phyloP scores from a whole-genome alignment of 768 basidiomycete species.

The Arthromyces matolae region DNA sequence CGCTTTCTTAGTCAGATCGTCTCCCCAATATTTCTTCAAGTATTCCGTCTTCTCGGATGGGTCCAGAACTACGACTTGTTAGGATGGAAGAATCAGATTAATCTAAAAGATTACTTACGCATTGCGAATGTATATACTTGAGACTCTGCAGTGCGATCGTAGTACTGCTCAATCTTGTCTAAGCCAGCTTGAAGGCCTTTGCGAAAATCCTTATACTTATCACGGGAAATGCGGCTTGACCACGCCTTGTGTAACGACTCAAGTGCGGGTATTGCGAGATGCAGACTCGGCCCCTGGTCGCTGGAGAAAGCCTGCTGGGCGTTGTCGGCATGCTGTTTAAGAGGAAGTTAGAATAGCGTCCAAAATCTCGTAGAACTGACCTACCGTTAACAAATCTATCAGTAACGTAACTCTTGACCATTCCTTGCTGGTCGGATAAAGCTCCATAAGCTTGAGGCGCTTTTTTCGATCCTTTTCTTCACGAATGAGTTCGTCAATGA shows the following conservation, averaged over 20 bases:
- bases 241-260: conserved; percentile 1
- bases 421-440: neutral
- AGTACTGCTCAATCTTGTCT: conserved; percentile 31
- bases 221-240: neutral
- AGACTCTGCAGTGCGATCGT: conserved; percentile 27
- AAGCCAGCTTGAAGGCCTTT: conserved; percentile 23
- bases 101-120: conserved; percentile 17
- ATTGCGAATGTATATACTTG: conserved; percentile 31
- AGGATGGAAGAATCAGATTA: too few relatives aligned
- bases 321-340: too few relatives aligned
- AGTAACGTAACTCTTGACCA: too few relatives aligned
- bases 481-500: conserved; percentile 20
- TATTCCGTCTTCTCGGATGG: conserved; percentile 20
- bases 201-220: neutral
- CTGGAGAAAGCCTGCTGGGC: too few relatives aligned
- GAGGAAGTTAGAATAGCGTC: too few relatives aligned
- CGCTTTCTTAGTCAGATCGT: conserved; percentile 14
- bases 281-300: too few relatives aligned
- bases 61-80: conserved; percentile 18
- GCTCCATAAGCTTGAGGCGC: neutral
- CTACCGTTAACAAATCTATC: too few relatives aligned
- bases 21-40: conserved; percentile 25
- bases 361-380: too few relatives aligned
- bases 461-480: conserved; percentile 25
- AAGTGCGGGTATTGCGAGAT: conserved; percentile 6